These are phyloP conservation scores for Epichloe sibirici DNA, from an alignment of 2,329 filamentous ascomycete genomes.

Conservation along the genomic window DNA sequence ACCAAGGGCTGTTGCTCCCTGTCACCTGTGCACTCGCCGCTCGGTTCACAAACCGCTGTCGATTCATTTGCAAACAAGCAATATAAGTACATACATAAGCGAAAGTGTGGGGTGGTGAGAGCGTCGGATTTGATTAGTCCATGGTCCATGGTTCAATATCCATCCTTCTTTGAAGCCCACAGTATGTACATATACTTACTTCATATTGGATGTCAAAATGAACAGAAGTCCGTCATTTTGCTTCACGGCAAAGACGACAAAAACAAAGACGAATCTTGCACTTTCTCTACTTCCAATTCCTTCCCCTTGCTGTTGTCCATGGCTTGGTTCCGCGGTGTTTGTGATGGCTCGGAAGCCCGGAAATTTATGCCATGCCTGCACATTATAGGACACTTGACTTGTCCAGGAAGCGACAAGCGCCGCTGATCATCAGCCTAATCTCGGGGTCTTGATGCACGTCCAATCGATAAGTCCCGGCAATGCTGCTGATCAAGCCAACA, in stretches of 20 bases:
- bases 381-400: not conserved
- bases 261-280: not conserved
- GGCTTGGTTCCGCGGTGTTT: not conserved
- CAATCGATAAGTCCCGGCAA: not conserved
- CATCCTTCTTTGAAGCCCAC: not conserved
- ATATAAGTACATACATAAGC: too few species aligned
- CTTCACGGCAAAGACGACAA: not conserved
- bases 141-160: not conserved
- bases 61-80: not conserved
- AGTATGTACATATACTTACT: too few species aligned
- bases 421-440: not conserved
- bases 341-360: not conserved
- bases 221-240: not conserved
- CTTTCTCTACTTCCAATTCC: not conserved
- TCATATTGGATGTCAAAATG: too few species aligned
- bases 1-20: not conserved
- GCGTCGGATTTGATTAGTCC: not conserved
- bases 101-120: not conserved
- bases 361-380: not conserved
- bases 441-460: not conserved
- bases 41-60: not conserved
- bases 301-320: not conserved
- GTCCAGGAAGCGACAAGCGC: slow-evolving; percentile 1
- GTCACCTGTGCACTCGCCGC: not conserved
- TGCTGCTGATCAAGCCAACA: not conserved